Evolutionary conservation across 2,329 filamentous ascomycete genomes (phyloP).

Genomic region (Talaromyces marneffei): DNA sequence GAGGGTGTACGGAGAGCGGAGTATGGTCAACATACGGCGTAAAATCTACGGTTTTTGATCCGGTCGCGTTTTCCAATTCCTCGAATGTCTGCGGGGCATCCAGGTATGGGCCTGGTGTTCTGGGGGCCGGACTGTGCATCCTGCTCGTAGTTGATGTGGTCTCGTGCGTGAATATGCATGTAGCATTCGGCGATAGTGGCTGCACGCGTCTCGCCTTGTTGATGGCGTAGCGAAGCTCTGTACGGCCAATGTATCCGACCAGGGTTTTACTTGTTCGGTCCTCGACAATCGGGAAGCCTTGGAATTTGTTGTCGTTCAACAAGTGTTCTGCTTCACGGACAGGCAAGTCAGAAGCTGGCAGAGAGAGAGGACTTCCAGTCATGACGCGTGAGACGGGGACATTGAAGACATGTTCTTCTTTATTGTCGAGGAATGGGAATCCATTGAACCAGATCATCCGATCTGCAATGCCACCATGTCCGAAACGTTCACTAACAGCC

Average conservation of each 20-base stretch:
- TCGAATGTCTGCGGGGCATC: constrained; percentile 52
- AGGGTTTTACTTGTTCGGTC: constrained; percentile 64
- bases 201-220: constrained; percentile 68
- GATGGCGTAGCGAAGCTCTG: constrained; percentile 85
- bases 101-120: background rate
- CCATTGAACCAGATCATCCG: constrained; percentile 99
- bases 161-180: constrained; percentile 64
- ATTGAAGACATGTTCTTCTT: constrained; percentile 94
- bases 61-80: constrained; percentile 51
- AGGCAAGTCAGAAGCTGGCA: constrained; percentile 68
- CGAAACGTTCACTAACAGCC: constrained; percentile 80
- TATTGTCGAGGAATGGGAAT: constrained; percentile 93
- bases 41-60: constrained; percentile 65
- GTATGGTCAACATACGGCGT: constrained; percentile 83
- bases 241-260: constrained; percentile 86
- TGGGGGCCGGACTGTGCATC: constrained; percentile 16
- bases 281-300: constrained; percentile 89
- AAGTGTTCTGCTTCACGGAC: constrained; percentile 72
- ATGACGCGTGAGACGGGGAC: constrained; percentile 89
- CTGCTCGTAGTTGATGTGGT: constrained; percentile 30
- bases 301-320: constrained; percentile 71
- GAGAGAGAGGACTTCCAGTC: constrained; percentile 67
- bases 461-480: constrained; percentile 95
- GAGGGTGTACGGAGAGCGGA: constrained; percentile 83
- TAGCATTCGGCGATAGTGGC: constrained; percentile 59